phyloP scores from a whole-genome alignment of 2,329 filamentous ascomycete species.

The Colletotrichum sp. region DNA sequence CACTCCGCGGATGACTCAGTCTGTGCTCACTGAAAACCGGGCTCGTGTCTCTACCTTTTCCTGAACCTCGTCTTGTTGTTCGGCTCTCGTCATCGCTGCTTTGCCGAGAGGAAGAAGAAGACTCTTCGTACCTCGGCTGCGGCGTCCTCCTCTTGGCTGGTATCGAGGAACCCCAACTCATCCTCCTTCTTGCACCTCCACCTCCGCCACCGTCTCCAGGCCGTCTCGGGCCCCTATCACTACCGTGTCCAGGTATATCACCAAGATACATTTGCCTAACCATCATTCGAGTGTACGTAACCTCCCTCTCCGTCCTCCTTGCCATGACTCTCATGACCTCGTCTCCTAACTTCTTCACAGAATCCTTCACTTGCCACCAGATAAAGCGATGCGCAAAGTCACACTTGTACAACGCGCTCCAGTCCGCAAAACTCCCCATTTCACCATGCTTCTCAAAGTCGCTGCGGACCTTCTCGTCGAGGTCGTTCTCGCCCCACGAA shows the following conservation, averaged over 20 bases:
- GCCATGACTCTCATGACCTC: conserved; percentile 17
- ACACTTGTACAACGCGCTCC: conserved; percentile 15
- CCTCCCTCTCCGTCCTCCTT: conserved; percentile 17
- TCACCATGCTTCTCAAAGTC: conserved; percentile 17
- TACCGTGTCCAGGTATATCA: not conserved
- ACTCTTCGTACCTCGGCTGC: not conserved
- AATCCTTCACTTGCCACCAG: conserved; percentile 18
- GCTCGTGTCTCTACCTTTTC: not conserved
- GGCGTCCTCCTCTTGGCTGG: not conserved
- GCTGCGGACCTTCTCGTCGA: conserved; percentile 10
- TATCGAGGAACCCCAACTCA: not conserved
- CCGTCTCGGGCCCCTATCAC: not conserved
- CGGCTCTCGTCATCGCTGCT: not conserved
- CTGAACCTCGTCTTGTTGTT: not conserved
- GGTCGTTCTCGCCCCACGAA: conserved; percentile 10
- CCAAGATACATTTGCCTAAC: conserved; percentile 5
- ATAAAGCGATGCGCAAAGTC: conserved; percentile 19
- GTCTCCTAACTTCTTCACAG: conserved; percentile 8
- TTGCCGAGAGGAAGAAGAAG: not conserved
- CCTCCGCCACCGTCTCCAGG: conserved; percentile 1
- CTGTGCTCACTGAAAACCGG: not conserved
- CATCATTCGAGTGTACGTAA: conserved; percentile 15
- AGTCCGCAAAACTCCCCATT: conserved; percentile 11
- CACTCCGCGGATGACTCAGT: not conserved
- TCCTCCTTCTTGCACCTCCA: not conserved